Evolutionary conservation across 1,284 basidiomycete genomes (phyloP).

Genomic region (Tetrapyrgos nigripes): DNA sequence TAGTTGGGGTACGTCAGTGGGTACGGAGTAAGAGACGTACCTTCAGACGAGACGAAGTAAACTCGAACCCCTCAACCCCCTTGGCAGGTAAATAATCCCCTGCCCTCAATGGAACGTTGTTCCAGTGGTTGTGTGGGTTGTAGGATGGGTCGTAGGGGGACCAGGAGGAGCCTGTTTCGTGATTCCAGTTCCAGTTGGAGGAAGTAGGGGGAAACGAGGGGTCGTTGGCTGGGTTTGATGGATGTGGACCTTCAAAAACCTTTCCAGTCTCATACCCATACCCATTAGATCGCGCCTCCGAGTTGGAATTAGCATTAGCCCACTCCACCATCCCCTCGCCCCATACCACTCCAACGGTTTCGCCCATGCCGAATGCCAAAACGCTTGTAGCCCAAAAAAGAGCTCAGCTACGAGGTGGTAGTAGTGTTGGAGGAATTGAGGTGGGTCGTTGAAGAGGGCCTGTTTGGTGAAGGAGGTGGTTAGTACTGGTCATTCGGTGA

Average conservation of each 20-base stretch:
- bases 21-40: background rate
- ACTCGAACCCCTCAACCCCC: no score
- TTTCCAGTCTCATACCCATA: no score
- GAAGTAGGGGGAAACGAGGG: constrained; percentile 5
- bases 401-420: constrained; percentile 86
- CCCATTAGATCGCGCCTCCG: no score
- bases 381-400: constrained; percentile 73
- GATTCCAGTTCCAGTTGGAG: background rate
- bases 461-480: constrained; percentile 26
- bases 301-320: no score
- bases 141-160: background rate
- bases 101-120: background rate
- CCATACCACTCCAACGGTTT: background rate
- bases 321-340: no score
- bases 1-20: background rate
- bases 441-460: constrained; percentile 71
- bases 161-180: background rate
- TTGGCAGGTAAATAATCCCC: no score
- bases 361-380: constrained; percentile 65
- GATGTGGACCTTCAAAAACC: no score
- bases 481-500: background rate
- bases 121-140: background rate
- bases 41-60: no score
- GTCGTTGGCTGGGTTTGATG: constrained; percentile 12
- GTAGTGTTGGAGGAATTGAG: constrained; percentile 79